Conservation (phyloP, 1,284 basidiomycete species). For the Sporisorium graminicola region DNA sequence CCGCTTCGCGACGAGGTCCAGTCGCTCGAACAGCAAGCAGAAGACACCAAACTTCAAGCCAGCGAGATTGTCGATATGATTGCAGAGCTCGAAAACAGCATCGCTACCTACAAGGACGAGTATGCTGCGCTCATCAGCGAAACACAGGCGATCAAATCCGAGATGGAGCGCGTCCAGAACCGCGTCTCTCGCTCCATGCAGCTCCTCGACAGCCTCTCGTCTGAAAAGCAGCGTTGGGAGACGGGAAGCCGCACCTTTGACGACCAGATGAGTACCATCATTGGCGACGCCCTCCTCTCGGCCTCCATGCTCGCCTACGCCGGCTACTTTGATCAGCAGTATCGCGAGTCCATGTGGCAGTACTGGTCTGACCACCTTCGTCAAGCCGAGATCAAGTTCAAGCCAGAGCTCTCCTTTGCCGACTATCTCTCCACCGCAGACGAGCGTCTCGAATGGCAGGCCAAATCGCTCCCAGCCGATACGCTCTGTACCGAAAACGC, state of each 20-base stretch:
- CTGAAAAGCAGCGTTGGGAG: constrained; percentile 95
- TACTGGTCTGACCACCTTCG: constrained; percentile 90
- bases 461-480: constrained; percentile 92
- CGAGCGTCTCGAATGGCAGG: constrained; percentile 94
- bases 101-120: constrained; percentile 94
- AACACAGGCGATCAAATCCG: constrained; percentile 94
- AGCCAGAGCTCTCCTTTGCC: constrained; percentile 88
- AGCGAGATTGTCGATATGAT: constrained; percentile 91
- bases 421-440: constrained; percentile 98
- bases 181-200: constrained; percentile 98
- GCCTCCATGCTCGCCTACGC: constrained; percentile 97
- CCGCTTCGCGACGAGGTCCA: constrained; percentile 96
- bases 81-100: constrained; percentile 90
- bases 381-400: constrained; percentile 92
- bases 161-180: constrained; percentile 97
- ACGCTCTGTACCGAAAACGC: constrained; percentile 97
- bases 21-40: constrained; percentile 89
- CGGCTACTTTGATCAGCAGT: constrained; percentile 98
- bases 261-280: constrained; percentile 97
- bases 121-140: constrained; percentile 97
- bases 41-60: constrained; percentile 92
- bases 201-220: constrained; percentile 91
- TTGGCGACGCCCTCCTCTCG: constrained; percentile 94
- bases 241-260: constrained; percentile 95
- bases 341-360: constrained; percentile 96